Percentiles rank a stretch among this genome's conserved stretches.
Evolutionary conservation across 2,329 filamentous ascomycete species (phyloP).

Genomic region (Arthrobotrys megalospora): DNA sequence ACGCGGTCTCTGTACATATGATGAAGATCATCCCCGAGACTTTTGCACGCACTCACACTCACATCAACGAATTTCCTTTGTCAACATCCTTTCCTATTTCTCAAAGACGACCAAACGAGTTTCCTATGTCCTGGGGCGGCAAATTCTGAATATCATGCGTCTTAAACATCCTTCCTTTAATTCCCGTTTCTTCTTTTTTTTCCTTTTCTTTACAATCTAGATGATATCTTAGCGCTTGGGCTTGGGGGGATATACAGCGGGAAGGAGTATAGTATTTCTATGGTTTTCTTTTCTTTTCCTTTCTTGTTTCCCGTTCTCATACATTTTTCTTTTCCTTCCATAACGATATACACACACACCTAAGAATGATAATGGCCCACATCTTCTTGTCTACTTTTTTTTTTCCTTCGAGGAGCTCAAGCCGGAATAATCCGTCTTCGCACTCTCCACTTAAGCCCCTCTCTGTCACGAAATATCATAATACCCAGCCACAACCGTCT

Average conservation of each 20-base stretch:
- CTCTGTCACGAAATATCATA: constrained; percentile 21
- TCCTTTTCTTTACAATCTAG: constrained; percentile 19
- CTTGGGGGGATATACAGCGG: constrained; percentile 38
- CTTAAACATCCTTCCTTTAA: constrained; percentile 31
- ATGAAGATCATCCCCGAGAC: background rate
- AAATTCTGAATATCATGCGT: constrained; percentile 41
- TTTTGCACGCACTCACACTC: background rate
- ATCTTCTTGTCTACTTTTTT: background rate
- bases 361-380: constrained; percentile 16
- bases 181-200: constrained; percentile 1
- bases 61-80: constrained; percentile 48
- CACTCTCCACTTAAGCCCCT: background rate
- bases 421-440: constrained; percentile 20
- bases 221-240: constrained; percentile 45
- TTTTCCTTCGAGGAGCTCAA: background rate
- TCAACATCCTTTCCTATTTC: background rate
- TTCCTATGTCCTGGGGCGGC: constrained; percentile 55
- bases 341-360: background rate
- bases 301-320: constrained; percentile 5
- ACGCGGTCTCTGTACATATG: constrained; percentile 38
- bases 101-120: constrained; percentile 36
- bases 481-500: constrained; percentile 43
- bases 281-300: constrained; percentile 16
- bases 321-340: background rate
- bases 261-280: constrained; percentile 50